Conservation (phyloP, 192 early-diverging fungal species). For the Funneliformis geosporum region DNA sequence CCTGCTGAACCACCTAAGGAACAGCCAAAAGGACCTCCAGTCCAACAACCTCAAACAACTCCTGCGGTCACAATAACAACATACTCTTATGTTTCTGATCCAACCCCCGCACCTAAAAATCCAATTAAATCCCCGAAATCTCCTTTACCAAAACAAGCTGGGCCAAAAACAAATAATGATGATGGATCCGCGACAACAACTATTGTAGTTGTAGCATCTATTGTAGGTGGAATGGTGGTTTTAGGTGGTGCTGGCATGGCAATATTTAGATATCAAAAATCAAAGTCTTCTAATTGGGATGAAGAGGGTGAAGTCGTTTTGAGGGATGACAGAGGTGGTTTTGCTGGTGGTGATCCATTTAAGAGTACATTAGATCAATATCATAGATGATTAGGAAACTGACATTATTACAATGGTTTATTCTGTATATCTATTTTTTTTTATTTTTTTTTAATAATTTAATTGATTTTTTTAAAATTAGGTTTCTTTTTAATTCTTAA, state of each 20-base stretch:
- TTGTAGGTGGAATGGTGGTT: conserved; percentile 2
- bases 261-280: background rate
- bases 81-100: background rate
- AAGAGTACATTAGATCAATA: conserved; percentile 20
- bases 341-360: background rate
- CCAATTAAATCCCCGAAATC: no score
- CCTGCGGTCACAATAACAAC: background rate
- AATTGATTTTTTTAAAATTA: no score
- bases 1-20: no score
- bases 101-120: background rate
- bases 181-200: background rate
- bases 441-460: no score
- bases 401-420: no score
- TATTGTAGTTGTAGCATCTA: background rate
- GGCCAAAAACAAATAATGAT: background rate
- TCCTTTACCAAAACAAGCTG: background rate
- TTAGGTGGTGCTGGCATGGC: background rate
- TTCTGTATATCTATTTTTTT: no score
- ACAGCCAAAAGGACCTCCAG: background rate
- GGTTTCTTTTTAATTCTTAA: background rate
- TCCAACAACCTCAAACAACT: background rate
- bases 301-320: conserved; percentile 11
- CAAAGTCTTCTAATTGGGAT: background rate
- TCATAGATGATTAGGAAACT: background rate
- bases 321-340: no score